phyloP scores from a whole-genome alignment of 1,139 yeast species.

The Saccharomyces pastorianus region DNA sequence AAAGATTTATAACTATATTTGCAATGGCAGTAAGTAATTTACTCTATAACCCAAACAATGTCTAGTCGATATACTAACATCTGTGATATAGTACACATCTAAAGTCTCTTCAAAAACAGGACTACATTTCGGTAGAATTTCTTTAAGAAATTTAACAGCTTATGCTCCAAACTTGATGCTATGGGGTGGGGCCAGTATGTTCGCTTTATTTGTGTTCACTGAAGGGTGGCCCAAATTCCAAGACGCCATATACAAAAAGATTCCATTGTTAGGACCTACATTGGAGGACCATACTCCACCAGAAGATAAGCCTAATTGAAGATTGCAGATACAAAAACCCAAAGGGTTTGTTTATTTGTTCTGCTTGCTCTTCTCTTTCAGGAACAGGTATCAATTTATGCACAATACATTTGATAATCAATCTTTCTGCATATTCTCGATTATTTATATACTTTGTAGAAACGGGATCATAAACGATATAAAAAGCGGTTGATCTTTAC shows the following conservation, averaged over 20 bases:
- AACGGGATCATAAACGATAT: background rate
- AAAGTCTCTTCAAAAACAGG: conserved; percentile 32
- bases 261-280: conserved; percentile 70
- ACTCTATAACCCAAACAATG: background rate
- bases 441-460: background rate
- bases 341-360: background rate
- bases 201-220: conserved; percentile 69
- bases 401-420: background rate
- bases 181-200: conserved; percentile 83
- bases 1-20: background rate
- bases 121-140: conserved; percentile 33
- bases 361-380: background rate
- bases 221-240: conserved; percentile 91
- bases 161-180: conserved; percentile 41
- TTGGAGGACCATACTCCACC: conserved; percentile 75
- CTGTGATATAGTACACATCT: conserved; percentile 29
- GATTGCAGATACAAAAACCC: background rate
- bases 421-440: background rate
- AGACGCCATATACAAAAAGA: conserved; percentile 66
- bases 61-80: background rate
- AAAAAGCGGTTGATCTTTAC: background rate
- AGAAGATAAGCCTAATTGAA: conserved; percentile 44
- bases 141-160: conserved; percentile 26
- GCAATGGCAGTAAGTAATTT: background rate
- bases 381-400: background rate